A percentile compares a stretch with the other conserved stretches of the same genome.
Evolutionary conservation across 768 basidiomycete species (phyloP).

Genomic region (Dentipellis sp.): DNA sequence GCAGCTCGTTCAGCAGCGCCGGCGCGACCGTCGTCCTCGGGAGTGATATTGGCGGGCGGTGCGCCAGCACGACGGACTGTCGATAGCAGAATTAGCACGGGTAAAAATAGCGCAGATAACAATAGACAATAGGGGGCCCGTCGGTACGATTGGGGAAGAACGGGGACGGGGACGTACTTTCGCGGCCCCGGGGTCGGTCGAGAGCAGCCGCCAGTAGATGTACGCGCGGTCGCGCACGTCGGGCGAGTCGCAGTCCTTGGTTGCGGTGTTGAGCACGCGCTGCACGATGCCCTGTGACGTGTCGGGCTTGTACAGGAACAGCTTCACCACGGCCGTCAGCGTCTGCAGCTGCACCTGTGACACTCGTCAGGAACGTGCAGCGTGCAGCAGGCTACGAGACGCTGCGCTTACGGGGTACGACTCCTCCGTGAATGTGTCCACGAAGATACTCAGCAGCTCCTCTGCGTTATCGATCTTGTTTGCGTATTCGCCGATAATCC

Average conservation of each 20-base stretch:
- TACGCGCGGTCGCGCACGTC: slow-evolving; percentile 97
- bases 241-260: slow-evolving; percentile 94
- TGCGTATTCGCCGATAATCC: slow-evolving; percentile 99
- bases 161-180: slow-evolving; percentile 67
- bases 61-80: slow-evolving; percentile 80
- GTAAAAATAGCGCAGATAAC: background rate
- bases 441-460: slow-evolving; percentile 82
- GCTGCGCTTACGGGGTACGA: slow-evolving; percentile 62
- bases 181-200: slow-evolving; percentile 90
- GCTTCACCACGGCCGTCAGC: slow-evolving; percentile 91
- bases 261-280: slow-evolving; percentile 85
- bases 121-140: background rate
- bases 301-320: slow-evolving; percentile 94
- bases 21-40: slow-evolving; percentile 86
- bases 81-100: background rate
- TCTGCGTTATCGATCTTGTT: slow-evolving; percentile 78
- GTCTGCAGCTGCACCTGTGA: slow-evolving; percentile 56
- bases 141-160: too few species aligned
- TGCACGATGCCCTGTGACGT: slow-evolving; percentile 89
- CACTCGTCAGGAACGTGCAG: background rate
- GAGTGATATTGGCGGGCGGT: slow-evolving; percentile 88
- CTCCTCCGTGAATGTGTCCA: slow-evolving; percentile 91
- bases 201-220: slow-evolving; percentile 94
- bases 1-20: slow-evolving; percentile 80
- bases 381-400: background rate